phyloP scores from a whole-genome alignment of 441 rosid genomes.

The Heliophila coronopifolia region DNA sequence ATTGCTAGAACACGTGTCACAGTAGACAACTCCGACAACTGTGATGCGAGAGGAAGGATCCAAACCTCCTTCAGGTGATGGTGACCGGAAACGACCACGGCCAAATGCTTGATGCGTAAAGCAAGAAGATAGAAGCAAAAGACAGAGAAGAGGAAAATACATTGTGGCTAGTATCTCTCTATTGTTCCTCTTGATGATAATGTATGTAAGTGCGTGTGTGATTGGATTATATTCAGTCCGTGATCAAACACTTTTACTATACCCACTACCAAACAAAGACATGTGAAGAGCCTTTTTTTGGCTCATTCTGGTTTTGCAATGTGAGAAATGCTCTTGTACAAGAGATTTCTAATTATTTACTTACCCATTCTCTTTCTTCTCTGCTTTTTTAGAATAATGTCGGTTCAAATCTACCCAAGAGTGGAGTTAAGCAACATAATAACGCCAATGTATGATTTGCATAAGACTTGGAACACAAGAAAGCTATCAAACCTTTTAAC shows the following conservation, averaged over 20 bases:
- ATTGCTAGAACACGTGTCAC: constrained; percentile 46
- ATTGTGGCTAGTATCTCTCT: constrained; percentile 29
- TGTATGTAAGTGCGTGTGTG: constrained; percentile 21
- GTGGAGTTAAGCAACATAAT: too few species aligned
- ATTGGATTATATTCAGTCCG: constrained; percentile 26
- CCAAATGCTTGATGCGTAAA: constrained; percentile 22
- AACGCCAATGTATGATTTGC: too few species aligned
- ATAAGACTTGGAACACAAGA: too few species aligned
- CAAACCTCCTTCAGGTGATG: constrained; percentile 8
- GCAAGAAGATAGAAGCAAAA: constrained; percentile 28
- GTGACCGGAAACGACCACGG: constrained; percentile 24
- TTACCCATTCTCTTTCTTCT: too few species aligned
- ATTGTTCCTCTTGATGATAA: constrained; percentile 22
- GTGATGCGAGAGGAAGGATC: constrained; percentile 43
- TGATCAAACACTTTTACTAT: too few species aligned
- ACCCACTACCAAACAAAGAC: constrained; percentile 75
- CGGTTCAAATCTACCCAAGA: too few species aligned
- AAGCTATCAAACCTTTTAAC: too few species aligned
- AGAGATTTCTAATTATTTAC: too few species aligned
- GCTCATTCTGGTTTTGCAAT: constrained; percentile 34
- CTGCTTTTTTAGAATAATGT: too few species aligned
- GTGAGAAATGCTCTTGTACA: constrained; percentile 10
- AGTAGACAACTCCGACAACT: constrained; percentile 58
- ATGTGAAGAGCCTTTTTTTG: constrained; percentile 62
- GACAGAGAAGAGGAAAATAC: constrained; percentile 28